Conservation (phyloP, 805 yeast species). For the Starmerella stellata region DNA sequence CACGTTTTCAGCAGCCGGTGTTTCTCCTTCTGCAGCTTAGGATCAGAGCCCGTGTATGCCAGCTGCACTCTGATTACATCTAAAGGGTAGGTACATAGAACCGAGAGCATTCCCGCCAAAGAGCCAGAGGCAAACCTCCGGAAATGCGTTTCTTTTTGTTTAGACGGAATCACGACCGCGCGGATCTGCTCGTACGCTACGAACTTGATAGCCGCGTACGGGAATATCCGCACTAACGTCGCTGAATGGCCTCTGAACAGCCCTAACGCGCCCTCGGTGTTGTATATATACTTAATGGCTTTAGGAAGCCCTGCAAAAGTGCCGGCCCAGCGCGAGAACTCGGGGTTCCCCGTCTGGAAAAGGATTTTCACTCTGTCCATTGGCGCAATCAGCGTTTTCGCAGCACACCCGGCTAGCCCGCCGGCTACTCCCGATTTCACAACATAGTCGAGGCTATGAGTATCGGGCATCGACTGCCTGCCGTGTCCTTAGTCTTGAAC, state of each 20-base stretch:
- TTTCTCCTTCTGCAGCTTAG: constrained; percentile 25
- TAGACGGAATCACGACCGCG: constrained; percentile 55
- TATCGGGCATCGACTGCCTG: constrained; percentile 27
- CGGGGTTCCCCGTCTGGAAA: constrained; percentile 89
- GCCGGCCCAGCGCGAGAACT: constrained; percentile 62
- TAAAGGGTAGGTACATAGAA: constrained; percentile 76
- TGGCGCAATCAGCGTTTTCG: constrained; percentile 89
- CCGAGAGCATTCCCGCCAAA: constrained; percentile 71
- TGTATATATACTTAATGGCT: constrained; percentile 53
- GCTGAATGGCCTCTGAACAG: constrained; percentile 93
- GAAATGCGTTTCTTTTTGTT: constrained; percentile 55
- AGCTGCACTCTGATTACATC: constrained; percentile 79
- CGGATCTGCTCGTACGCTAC: constrained; percentile 91
- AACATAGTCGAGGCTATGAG: constrained; percentile 59
- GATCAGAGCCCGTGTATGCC: constrained; percentile 40
- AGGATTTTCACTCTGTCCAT: constrained; percentile 84
- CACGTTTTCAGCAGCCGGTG: constrained; percentile 19
- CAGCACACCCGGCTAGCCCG: constrained; percentile 90
- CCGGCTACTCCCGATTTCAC: constrained; percentile 80
- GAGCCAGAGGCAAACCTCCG: constrained; percentile 80
- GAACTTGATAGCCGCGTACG: constrained; percentile 92
- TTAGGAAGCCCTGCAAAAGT: constrained; percentile 53
- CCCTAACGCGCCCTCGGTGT: constrained; percentile 56
- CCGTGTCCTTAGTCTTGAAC: too few relatives aligned
- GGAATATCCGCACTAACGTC: constrained; percentile 75